phyloP scores from a whole-genome alignment of 1,139 yeast species.

The Geotrichum aggregatum region DNA sequence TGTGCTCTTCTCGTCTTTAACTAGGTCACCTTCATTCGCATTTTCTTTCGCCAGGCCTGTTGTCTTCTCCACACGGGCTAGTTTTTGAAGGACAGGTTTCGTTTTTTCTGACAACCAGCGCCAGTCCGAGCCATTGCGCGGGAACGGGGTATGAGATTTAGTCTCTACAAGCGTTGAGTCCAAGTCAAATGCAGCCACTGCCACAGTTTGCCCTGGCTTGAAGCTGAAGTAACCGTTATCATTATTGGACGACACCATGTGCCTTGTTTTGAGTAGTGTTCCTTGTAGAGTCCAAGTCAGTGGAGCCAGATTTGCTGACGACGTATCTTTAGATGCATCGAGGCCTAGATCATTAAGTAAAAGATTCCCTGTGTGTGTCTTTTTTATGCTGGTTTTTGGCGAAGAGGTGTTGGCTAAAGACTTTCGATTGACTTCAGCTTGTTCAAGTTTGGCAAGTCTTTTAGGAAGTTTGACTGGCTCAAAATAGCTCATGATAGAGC shows the following conservation, averaged over 20 bases:
- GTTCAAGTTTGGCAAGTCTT: conserved; percentile 13
- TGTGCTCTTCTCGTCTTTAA: not conserved
- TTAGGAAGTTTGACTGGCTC: conserved; percentile 8
- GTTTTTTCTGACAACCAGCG: conserved; percentile 47
- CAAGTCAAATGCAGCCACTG: conserved; percentile 67
- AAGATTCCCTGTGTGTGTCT: no score
- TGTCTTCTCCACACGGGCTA: conserved; percentile 5
- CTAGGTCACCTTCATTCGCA: not conserved
- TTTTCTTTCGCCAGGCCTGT: not conserved
- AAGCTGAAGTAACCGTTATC: no score
- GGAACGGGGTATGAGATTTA: conserved; percentile 53
- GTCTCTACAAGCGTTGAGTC: conserved; percentile 69
- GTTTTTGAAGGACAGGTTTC: conserved; percentile 36
- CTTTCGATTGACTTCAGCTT: not conserved
- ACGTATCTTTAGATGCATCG: no score
- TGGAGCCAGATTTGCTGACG: no score
- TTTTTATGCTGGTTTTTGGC: no score
- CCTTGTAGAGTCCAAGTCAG: conserved; percentile 7
- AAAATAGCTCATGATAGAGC: conserved; percentile 15
- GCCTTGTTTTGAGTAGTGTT: conserved; percentile 5
- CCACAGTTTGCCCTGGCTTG: conserved; percentile 5
- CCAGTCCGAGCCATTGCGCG: conserved; percentile 66
- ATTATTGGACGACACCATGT: no score
- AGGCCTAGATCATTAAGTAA: no score
- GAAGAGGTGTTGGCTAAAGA: not conserved